Conservation (phyloP, 2,329 filamentous ascomycete species). For the Bipolaris bicolor region DNA sequence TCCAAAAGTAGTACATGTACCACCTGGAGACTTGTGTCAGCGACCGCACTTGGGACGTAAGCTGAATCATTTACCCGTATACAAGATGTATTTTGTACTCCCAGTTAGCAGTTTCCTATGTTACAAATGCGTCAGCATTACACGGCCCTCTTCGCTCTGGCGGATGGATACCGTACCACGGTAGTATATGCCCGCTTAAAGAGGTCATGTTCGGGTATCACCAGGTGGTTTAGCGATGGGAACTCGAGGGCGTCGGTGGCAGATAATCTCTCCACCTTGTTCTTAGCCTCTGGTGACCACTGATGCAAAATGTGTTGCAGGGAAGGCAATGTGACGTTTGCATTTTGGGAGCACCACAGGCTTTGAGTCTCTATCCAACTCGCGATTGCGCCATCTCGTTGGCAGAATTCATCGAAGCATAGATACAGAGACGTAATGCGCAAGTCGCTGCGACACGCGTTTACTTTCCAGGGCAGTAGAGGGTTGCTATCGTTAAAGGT, state of each 20-base stretch:
- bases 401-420: slow-evolving; percentile 37
- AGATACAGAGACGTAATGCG: slow-evolving; percentile 38
- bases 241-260: slow-evolving; percentile 30
- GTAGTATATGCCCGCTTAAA: slow-evolving; percentile 38
- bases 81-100: slow-evolving; percentile 39
- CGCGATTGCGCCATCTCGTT: slow-evolving; percentile 17
- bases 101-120: slow-evolving; percentile 35
- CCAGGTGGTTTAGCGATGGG: slow-evolving; percentile 24
- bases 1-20: slow-evolving; percentile 45
- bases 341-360: slow-evolving; percentile 30
- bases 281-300: slow-evolving; percentile 28
- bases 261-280: slow-evolving; percentile 21
- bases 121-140: background rate
- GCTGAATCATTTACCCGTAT: slow-evolving; percentile 33
- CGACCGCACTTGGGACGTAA: background rate
- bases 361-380: slow-evolving; percentile 28
- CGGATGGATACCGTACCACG: slow-evolving; percentile 26
- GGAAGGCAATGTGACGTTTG: slow-evolving; percentile 32
- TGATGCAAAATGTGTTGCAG: slow-evolving; percentile 32
- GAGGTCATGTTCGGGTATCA: slow-evolving; percentile 31
- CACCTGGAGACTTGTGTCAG: slow-evolving; percentile 20
- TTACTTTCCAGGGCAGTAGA: slow-evolving; percentile 34
- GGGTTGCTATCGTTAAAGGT: slow-evolving; percentile 42
- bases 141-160: background rate
- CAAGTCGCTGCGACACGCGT: slow-evolving; percentile 35